Percentiles rank a stretch among this genome's conserved stretches.
These are phyloP conservation scores for Asterella californica DNA, from an alignment of 225 moss, liverwort and hornwort genomes.

Conservation along the genomic window DNA sequence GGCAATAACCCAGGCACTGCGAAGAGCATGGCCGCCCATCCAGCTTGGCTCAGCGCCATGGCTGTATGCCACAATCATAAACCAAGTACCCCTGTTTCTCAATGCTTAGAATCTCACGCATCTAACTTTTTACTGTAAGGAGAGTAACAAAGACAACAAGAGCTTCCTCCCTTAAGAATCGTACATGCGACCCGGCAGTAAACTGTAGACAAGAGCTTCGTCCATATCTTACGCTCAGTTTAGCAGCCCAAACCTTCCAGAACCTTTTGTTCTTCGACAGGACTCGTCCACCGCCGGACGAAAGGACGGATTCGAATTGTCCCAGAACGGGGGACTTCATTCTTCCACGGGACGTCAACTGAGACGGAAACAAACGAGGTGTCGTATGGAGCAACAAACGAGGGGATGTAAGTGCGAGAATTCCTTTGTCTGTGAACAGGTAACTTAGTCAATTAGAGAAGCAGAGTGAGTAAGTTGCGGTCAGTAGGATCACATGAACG, in stretches of 20 bases:
- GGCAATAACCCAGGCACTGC: constrained; percentile 60
- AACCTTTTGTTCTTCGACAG: no score
- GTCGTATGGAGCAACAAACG: background rate
- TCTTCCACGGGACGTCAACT: background rate
- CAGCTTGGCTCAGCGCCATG: constrained; percentile 68
- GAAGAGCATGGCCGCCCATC: constrained; percentile 48
- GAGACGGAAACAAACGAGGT: background rate
- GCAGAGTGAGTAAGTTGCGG: no score
- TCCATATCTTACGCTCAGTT: no score
- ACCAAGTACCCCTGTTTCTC: background rate
- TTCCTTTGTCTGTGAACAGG: no score
- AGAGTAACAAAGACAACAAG: background rate
- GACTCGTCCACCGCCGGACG: no score
- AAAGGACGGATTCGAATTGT: background rate
- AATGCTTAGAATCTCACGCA: background rate
- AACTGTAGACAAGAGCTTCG: background rate
- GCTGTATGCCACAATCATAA: constrained; percentile 9
- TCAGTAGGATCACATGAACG: no score
- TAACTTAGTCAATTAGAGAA: no score
- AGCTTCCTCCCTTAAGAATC: background rate
- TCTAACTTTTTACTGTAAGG: background rate
- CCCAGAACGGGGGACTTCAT: background rate
- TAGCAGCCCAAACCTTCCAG: no score
- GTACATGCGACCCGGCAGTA: background rate
- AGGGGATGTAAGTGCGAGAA: background rate